Conservation (phyloP, 495 filamentous ascomycete genomes). For the Penicillium pulvis region DNA sequence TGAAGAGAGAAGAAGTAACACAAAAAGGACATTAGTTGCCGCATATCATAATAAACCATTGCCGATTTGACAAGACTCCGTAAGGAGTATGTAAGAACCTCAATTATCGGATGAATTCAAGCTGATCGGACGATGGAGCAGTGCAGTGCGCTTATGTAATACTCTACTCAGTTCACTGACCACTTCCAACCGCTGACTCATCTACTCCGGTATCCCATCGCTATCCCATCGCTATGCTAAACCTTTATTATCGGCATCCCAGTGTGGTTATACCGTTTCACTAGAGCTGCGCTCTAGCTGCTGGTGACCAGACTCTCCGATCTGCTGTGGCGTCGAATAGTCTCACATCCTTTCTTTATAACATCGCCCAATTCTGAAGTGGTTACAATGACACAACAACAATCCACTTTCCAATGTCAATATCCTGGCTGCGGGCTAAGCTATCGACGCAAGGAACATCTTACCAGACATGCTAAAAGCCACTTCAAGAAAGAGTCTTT, state of each 20-base stretch:
- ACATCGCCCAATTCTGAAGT: not conserved
- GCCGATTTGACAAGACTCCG: not conserved
- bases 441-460: constrained; percentile 12
- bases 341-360: not conserved
- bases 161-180: too few species aligned
- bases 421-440: constrained; percentile 7
- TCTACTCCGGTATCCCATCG: too few species aligned
- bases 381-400: not conserved
- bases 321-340: not conserved
- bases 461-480: constrained; percentile 10
- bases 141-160: too few species aligned
- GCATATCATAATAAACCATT: too few species aligned
- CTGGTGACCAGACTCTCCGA: too few species aligned
- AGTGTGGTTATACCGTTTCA: not conserved
- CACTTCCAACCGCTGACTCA: too few species aligned
- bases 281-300: too few species aligned
- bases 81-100: not conserved
- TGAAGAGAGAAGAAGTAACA: too few species aligned
- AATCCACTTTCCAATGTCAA: not conserved
- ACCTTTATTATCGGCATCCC: too few species aligned
- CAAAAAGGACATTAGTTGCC: too few species aligned
- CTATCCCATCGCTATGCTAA: too few species aligned
- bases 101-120: not conserved
- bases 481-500: constrained; percentile 5
- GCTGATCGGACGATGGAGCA: not conserved